phyloP scores from a whole-genome alignment of 1,284 basidiomycete species.

The Gomphus bonarii region DNA sequence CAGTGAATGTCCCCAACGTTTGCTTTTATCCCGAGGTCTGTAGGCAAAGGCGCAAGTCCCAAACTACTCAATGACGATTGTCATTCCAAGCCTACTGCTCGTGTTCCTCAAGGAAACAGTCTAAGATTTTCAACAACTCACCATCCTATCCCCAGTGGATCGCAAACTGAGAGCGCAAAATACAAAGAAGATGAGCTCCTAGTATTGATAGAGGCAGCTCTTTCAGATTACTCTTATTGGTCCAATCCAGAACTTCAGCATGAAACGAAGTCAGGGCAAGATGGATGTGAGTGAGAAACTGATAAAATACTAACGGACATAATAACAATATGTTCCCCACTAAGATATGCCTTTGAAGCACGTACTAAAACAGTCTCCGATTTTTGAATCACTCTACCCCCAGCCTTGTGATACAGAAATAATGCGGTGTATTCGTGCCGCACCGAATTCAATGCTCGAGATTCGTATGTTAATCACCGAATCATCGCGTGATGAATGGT shows the following conservation, averaged over 20 bases:
- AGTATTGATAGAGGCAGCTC: conserved; percentile 2
- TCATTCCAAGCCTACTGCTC: background rate
- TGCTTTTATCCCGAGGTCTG: conserved; percentile 8
- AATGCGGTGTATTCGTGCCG: conserved; percentile 32
- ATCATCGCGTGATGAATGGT: conserved; percentile 27
- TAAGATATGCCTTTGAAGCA: conserved; percentile 14
- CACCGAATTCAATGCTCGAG: conserved; percentile 37
- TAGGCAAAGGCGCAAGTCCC: background rate
- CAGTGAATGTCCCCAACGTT: conserved; percentile 1
- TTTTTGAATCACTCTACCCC: conserved; percentile 20
- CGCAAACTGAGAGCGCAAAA: background rate
- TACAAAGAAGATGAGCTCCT: conserved; percentile 3
- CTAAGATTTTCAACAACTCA: background rate
- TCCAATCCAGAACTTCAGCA: background rate
- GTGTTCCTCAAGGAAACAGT: background rate
- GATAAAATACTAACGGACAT: background rate
- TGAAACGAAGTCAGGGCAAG: conserved; percentile 5
- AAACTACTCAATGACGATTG: background rate
- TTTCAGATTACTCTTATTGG: conserved; percentile 10
- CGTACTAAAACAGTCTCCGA: conserved; percentile 32
- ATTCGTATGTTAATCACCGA: conserved; percentile 45
- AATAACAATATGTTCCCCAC: background rate
- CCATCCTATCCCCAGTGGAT: background rate
- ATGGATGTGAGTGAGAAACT: conserved; percentile 14
- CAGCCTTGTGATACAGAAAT: conserved; percentile 35